phyloP scores from a whole-genome alignment of 2,329 filamentous ascomycete genomes.

The Aspergillus persii region DNA sequence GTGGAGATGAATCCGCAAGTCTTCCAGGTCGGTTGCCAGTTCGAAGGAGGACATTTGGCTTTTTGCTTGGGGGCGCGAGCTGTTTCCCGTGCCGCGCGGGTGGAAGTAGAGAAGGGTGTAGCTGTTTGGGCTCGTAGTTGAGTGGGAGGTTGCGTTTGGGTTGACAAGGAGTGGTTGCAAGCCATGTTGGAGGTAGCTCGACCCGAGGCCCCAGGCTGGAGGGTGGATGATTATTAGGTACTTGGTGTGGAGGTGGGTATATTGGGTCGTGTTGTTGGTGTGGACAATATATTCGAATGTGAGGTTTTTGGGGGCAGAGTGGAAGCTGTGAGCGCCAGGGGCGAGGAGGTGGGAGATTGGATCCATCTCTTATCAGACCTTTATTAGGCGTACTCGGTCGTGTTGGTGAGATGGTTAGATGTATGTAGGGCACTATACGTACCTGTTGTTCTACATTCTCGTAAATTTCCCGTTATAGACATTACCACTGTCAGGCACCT shows the following conservation, averaged over 20 bases:
- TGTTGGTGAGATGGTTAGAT: too few species aligned
- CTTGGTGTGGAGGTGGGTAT: not conserved
- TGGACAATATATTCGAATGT: slow-evolving; percentile 20
- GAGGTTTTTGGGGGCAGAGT: slow-evolving; percentile 11
- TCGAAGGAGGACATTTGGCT: slow-evolving; percentile 20
- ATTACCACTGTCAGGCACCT: too few species aligned
- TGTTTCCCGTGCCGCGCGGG: slow-evolving; percentile 25
- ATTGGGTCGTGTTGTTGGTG: not conserved
- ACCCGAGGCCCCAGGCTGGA: slow-evolving; percentile 26
- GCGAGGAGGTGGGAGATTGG: not conserved
- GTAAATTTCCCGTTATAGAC: too few species aligned
- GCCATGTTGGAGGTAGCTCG: slow-evolving; percentile 19
- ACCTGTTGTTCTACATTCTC: too few species aligned
- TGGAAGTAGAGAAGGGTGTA: slow-evolving; percentile 26
- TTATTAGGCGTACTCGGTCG: too few species aligned
- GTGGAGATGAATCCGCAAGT: slow-evolving; percentile 22
- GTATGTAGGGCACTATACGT: too few species aligned
- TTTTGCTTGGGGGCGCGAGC: slow-evolving; percentile 1
- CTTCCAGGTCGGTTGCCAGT: slow-evolving; percentile 21
- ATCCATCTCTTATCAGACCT: too few species aligned
- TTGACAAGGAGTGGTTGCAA: slow-evolving; percentile 12
- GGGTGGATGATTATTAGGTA: slow-evolving; percentile 20
- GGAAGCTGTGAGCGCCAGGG: slow-evolving; percentile 19
- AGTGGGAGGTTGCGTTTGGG: not conserved
- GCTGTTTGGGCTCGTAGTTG: not conserved